phyloP scores from a whole-genome alignment of 169 alveolate species.

The Plasmodium reichenowi region DNA sequence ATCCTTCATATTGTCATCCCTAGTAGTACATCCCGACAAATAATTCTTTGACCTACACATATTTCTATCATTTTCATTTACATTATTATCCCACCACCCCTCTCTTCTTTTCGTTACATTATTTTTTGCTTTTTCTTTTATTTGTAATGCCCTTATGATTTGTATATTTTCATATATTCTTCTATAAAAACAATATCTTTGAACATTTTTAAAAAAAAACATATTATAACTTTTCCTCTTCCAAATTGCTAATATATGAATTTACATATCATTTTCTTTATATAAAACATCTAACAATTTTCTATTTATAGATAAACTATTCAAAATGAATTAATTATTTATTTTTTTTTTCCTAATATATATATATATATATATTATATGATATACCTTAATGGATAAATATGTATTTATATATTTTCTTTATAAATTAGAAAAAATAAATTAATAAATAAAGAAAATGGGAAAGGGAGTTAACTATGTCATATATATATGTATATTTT shows the following conservation, averaged over 20 bases:
- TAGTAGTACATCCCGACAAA: too few species aligned
- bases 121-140: not conserved
- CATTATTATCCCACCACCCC: not conserved
- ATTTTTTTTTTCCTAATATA: not conserved
- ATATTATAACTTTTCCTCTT: slow-evolving; percentile 11
- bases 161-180: slow-evolving; percentile 64
- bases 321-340: too few species aligned
- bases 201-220: slow-evolving; percentile 52
- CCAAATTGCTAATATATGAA: not conserved
- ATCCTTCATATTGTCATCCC: too few species aligned
- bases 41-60: too few species aligned
- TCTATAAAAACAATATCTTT: slow-evolving; percentile 55
- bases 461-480: too few species aligned
- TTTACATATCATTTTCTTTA: slow-evolving; percentile 7
- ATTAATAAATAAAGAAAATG: not conserved
- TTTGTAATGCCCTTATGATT: slow-evolving; percentile 26
- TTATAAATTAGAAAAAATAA: not conserved
- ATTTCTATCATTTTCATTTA: slow-evolving; percentile 1
- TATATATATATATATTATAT: not conserved
- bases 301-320: not conserved
- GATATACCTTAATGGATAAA: not conserved
- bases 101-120: not conserved
- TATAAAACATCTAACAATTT: not conserved
- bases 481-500: too few species aligned
- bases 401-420: not conserved